phyloP scores from a whole-genome alignment of 2,329 filamentous ascomycete species.

The Fusarium sacchari region DNA sequence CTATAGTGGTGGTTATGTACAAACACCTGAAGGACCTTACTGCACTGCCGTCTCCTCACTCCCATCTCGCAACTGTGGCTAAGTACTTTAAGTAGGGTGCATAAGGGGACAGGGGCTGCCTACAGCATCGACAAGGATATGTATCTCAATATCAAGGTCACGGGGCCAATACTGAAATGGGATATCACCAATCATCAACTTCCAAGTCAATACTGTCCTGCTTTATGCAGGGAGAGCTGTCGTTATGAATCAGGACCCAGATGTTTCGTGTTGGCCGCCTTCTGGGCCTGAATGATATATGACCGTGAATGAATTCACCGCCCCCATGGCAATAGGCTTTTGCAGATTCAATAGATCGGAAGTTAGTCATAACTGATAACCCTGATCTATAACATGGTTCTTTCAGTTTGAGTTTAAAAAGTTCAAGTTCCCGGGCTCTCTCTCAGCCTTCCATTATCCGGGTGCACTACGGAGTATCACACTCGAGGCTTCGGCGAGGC shows the following conservation, averaged over 20 bases:
- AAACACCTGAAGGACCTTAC: background rate
- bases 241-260: constrained; percentile 12
- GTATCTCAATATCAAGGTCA: constrained; percentile 19
- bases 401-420: background rate
- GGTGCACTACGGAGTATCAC: background rate
- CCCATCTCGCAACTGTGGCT: constrained; percentile 10
- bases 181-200: constrained; percentile 34
- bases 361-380: background rate
- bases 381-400: background rate
- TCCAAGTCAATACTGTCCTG: constrained; percentile 7
- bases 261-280: constrained; percentile 11
- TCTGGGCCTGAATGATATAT: constrained; percentile 6
- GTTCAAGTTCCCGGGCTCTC: background rate
- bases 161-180: constrained; percentile 8
- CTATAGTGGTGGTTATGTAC: background rate
- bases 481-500: background rate
- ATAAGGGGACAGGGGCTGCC: constrained; percentile 15
- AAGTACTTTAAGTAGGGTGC: background rate
- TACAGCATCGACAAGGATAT: constrained; percentile 11
- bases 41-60: background rate
- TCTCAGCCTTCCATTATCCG: background rate
- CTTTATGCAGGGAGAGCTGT: constrained; percentile 37
- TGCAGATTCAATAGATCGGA: background rate
- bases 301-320: constrained; percentile 13
- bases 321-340: background rate